phyloP scores from a whole-genome alignment of 2,329 filamentous ascomycete genomes.

The Rhynchosporium graminicola region DNA sequence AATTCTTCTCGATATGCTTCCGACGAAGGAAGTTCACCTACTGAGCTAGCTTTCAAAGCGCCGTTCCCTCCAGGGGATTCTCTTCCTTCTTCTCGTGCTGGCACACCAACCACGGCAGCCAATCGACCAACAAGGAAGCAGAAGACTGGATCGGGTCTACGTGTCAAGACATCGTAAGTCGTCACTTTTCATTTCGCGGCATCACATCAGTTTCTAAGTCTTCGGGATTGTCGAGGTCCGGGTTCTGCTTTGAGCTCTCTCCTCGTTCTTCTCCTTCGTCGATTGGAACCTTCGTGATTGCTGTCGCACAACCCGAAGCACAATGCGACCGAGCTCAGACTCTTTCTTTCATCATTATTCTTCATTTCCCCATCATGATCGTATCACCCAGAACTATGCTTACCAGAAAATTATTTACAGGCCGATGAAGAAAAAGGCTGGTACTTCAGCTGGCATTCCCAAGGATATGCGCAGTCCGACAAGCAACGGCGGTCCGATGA shows the following conservation, averaged over 20 bases:
- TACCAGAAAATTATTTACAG: slow-evolving; percentile 46
- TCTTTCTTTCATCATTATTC: slow-evolving; percentile 15
- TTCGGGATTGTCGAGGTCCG: slow-evolving; percentile 18
- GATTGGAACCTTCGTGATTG: slow-evolving; percentile 26
- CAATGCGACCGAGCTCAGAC: slow-evolving; percentile 8
- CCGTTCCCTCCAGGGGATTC: slow-evolving; percentile 46
- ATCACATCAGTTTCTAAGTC: slow-evolving; percentile 16
- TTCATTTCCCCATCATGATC: background rate
- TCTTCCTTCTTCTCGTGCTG: slow-evolving; percentile 57
- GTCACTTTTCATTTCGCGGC: slow-evolving; percentile 26
- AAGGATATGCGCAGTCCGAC: slow-evolving; percentile 60
- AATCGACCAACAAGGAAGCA: slow-evolving; percentile 58
- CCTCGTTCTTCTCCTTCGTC: slow-evolving; percentile 26
- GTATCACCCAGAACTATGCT: slow-evolving; percentile 25
- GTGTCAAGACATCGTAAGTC: slow-evolving; percentile 71
- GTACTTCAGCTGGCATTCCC: slow-evolving; percentile 68
- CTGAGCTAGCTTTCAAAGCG: slow-evolving; percentile 50
- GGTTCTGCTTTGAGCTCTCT: slow-evolving; percentile 12
- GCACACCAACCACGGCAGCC: slow-evolving; percentile 54
- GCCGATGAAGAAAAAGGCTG: slow-evolving; percentile 71
- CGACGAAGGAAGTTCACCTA: slow-evolving; percentile 56
- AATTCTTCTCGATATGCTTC: slow-evolving; percentile 47
- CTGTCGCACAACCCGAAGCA: slow-evolving; percentile 35
- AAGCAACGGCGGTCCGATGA: slow-evolving; percentile 47
- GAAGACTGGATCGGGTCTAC: slow-evolving; percentile 55